Base-by-base conservation (phyloP, 352 stramenopile species). In the Phytopythium delawarense region DNA sequence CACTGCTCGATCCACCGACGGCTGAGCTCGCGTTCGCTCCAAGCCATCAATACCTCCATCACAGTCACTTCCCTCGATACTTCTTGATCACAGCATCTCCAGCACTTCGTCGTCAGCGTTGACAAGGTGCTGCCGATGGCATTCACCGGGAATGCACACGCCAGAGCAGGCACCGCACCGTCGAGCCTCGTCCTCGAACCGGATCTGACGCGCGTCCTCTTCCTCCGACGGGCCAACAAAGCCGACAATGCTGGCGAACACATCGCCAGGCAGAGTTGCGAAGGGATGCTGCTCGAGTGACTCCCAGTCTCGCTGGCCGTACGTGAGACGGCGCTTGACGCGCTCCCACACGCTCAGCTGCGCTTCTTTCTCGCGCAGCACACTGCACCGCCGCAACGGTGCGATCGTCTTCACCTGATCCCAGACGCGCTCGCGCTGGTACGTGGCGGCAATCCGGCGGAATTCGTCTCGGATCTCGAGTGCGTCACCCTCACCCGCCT, bases 111-210 rank as follows among this genome's bases (percentile, higher is more conserved):
- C 53, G 30, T 39, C 37, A 37, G 6, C 55, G 3, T 2, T 9
- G 4, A 7, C 21, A 21, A 16, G 16, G 1, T 60, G 37, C 8
- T 39, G 21, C 25, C 18, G 42, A 40, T 15, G 23, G 40, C 55
- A 60, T 20, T 60, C 55, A 0, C 55, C 55, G 11, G 40, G 55
- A 39, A 60, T 60, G 23, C 55, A 60, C 39, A 55, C 15, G 48
- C 63, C n/a, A 63, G 65, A 21, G 56, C 61, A 63, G 65, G 16
- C 1, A 21, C 61, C 28, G 46, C 60, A 71, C 15, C 59, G 20
- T 6, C 57, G 57, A 18, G 46, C 45, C 3, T 63, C 57, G 23
- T 56, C 45, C 21, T 49, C 45, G 57, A 56, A 49, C n/a, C 46
- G 46, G 44, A 63, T 53, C 20, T 57, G 28, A 1, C 20, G 44